Base-by-base conservation (phyloP, 148 eudicot genomes). In the Nepenthes mirabilis region DNA sequence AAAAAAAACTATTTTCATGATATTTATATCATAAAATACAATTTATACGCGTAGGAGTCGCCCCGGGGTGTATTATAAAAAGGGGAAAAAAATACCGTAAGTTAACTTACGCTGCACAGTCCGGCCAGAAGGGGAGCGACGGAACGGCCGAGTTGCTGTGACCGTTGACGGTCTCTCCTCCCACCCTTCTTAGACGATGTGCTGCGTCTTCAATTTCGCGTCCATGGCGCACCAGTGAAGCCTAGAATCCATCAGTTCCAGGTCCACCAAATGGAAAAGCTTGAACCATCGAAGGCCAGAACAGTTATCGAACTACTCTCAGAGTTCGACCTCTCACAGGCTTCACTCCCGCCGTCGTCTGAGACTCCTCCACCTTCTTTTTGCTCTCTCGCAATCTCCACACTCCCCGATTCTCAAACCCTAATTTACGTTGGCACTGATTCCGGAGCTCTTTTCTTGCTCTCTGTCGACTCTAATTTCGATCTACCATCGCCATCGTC, bases 341-440 rank as follows among this genome's bases (percentile, higher is more conserved):
- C 59, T 70, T 79, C 77, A 62, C 63, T 57, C 56, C 72, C 74
- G 8, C 72, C 83, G 6, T 62, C 79, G 9, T 55, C 57, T 48
- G 61, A 71, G 9, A 43, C 75, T 69, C 68, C 74, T 36, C 47
- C 82, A 14, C 61, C 66, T 36, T 52, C 74, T 60, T 70, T 79
- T 55, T 70, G 71, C 55, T 80, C 81, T 57, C 61, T 86, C 54
- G 75, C 95, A 10, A 57, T 83, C 58, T 65, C 84, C 50, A 37
- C 75, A 2, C 40, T 65, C 36, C 60, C 86, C 62, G 77, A 80
- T 60, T 65, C 82, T 23, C 66, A 77, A 63, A 58, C 80, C 66
- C 68, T 72, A 54, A 72, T 86, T 60, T 82, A 75, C 72, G 75
- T 64, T 13, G 96, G 88, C 43, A 80, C 87, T 12, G 43, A 12